A percentile compares a stretch with the other conserved stretches of the same genome.
Conservation (phyloP, 2,329 filamentous ascomycete genomes). For the Phyllosticta citrichinensis region DNA sequence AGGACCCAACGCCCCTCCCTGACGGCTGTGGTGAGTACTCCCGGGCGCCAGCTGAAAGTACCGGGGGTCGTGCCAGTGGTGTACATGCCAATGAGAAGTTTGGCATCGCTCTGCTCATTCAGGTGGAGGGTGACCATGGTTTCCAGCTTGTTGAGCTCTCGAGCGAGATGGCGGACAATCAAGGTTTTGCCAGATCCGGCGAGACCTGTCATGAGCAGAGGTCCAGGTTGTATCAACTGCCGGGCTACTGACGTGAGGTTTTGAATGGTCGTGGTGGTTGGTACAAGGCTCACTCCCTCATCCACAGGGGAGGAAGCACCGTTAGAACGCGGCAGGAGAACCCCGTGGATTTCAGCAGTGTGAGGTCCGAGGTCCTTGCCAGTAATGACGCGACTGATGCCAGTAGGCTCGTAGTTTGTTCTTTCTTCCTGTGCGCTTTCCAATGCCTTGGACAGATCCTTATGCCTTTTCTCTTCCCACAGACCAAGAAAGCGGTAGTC, state of each 20-base stretch:
- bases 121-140: conserved; percentile 89
- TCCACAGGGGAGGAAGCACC: neutral
- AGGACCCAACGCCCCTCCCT: conserved; percentile 92
- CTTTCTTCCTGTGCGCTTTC: conserved; percentile 1
- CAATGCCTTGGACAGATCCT: conserved; percentile 17
- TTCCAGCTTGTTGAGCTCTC: conserved; percentile 65
- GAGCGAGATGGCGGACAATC: conserved; percentile 70
- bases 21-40: conserved; percentile 87
- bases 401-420: neutral
- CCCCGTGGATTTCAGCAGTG: conserved; percentile 22
- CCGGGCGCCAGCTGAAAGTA: conserved; percentile 84
- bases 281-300: conserved; percentile 31
- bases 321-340: conserved; percentile 28
- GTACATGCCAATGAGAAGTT: conserved; percentile 90
- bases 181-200: conserved; percentile 88
- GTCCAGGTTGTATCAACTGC: conserved; percentile 56
- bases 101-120: conserved; percentile 97
- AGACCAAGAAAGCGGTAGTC: conserved; percentile 67
- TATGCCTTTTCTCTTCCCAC: conserved; percentile 52
- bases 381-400: conserved; percentile 2
- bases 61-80: conserved; percentile 79
- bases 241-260: conserved; percentile 64
- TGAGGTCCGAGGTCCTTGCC: neutral
- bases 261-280: conserved; percentile 59
- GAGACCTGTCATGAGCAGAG: conserved; percentile 71